phyloP scores from a whole-genome alignment of 805 yeast genomes.

The Saccharomycopsis sp. region DNA sequence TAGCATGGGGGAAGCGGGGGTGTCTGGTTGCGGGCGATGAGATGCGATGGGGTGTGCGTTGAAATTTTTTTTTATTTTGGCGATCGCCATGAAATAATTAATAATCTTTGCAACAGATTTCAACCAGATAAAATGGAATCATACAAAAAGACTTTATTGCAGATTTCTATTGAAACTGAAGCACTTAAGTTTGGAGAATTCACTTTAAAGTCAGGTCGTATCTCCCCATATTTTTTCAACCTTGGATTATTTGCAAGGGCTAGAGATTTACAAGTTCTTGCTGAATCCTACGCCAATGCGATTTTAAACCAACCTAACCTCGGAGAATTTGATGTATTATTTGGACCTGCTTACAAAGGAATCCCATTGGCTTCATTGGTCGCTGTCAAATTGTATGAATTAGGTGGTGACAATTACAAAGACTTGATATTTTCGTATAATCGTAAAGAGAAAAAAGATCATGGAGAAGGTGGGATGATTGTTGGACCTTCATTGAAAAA shows the following conservation, averaged over 20 bases:
- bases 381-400: slow-evolving; percentile 84
- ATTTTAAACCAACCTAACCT: slow-evolving; percentile 39
- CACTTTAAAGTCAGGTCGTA: slow-evolving; percentile 87
- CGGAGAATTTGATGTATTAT: slow-evolving; percentile 69
- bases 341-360: slow-evolving; percentile 98
- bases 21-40: not conserved
- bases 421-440: slow-evolving; percentile 85
- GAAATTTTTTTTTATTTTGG: not conserved
- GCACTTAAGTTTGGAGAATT: slow-evolving; percentile 85
- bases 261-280: slow-evolving; percentile 66
- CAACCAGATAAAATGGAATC: slow-evolving; percentile 33
- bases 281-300: slow-evolving; percentile 82
- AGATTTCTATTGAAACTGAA: slow-evolving; percentile 71
- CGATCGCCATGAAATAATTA: not conserved
- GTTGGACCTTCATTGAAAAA: slow-evolving; percentile 76
- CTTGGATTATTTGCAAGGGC: slow-evolving; percentile 87
- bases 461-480: slow-evolving; percentile 95
- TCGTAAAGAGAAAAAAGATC: slow-evolving; percentile 94
- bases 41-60: not conserved
- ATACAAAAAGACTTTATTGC: slow-evolving; percentile 63
- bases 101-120: not conserved
- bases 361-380: slow-evolving; percentile 93
- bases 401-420: slow-evolving; percentile 57
- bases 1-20: no score
- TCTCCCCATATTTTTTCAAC: slow-evolving; percentile 95